Conservation (phyloP, 208 protist species). For the Acanthamoeba royreba region DNA sequence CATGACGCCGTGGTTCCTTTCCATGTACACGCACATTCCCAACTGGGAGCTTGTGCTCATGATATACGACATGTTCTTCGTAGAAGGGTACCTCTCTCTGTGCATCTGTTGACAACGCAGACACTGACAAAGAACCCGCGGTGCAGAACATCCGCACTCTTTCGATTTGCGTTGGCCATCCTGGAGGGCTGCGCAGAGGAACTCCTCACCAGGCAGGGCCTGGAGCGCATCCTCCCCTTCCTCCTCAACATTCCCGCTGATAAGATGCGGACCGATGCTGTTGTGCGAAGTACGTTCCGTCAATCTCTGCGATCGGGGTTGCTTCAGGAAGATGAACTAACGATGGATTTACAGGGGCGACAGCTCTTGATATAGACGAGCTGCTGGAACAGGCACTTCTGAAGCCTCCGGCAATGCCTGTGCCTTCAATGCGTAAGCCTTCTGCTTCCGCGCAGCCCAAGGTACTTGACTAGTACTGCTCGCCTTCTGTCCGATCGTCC, state of each 20-base stretch:
- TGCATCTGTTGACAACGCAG: not conserved
- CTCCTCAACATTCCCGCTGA: not conserved
- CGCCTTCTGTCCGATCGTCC: no score
- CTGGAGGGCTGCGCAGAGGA: not conserved
- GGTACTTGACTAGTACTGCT: no score
- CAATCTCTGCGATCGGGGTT: no score
- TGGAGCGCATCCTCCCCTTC: not conserved
- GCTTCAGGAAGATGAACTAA: no score
- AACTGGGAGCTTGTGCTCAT: conserved; percentile 1
- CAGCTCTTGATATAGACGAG: not conserved
- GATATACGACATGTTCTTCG: conserved; percentile 5
- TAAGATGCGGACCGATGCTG: not conserved
- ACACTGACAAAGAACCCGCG: not conserved
- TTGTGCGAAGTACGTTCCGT: not conserved
- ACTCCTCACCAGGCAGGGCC: not conserved
- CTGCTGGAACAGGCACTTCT: not conserved
- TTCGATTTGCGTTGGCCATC: not conserved
- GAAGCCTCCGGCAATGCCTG: not conserved
- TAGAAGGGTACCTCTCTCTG: not conserved
- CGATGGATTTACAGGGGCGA: not conserved
- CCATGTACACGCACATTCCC: not conserved
- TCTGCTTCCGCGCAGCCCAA: no score
- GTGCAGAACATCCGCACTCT: not conserved
- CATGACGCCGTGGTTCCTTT: not conserved
- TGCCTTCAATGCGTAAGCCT: not conserved